Conservation (phyloP, 2,329 filamentous ascomycete genomes). For the Botrytis cinerea region DNA sequence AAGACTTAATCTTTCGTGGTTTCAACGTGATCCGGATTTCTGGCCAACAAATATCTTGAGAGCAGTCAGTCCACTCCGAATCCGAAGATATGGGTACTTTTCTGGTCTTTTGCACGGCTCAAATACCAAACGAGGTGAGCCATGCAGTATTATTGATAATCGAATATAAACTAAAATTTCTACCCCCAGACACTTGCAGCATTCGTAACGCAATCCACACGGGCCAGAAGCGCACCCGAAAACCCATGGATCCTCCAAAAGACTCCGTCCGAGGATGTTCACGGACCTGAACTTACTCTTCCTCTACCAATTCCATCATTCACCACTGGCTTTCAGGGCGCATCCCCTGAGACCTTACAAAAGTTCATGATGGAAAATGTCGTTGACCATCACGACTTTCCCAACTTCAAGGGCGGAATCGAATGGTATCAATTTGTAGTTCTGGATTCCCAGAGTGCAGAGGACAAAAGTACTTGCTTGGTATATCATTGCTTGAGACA, state of each 20-base stretch:
- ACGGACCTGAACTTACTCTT: not conserved
- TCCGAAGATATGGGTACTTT: not conserved
- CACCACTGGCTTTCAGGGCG: not conserved
- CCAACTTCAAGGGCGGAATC: not conserved
- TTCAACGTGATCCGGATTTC: not conserved
- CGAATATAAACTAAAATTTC: not conserved
- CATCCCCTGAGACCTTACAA: not conserved
- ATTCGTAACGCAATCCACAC: not conserved
- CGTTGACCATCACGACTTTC: not conserved
- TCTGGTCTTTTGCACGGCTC: not conserved
- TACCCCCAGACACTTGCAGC: not conserved
- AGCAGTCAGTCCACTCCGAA: not conserved
- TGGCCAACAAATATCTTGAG: not conserved
- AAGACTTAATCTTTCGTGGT: not conserved
- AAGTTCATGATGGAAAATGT: not conserved
- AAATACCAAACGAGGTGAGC: not conserved
- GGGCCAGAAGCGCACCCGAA: not conserved
- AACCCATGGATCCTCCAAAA: constrained; percentile 1
- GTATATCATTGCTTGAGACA: not conserved
- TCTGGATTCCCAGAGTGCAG: not conserved
- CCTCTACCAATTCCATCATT: not conserved
- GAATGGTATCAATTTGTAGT: not conserved
- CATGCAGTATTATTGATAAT: too few relatives aligned
- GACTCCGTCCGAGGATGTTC: not conserved
- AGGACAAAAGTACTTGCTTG: constrained; percentile 4